Evolutionary conservation across 2,329 filamentous ascomycete genomes (phyloP).

Genomic region (Thielaviopsis ethacetica): DNA sequence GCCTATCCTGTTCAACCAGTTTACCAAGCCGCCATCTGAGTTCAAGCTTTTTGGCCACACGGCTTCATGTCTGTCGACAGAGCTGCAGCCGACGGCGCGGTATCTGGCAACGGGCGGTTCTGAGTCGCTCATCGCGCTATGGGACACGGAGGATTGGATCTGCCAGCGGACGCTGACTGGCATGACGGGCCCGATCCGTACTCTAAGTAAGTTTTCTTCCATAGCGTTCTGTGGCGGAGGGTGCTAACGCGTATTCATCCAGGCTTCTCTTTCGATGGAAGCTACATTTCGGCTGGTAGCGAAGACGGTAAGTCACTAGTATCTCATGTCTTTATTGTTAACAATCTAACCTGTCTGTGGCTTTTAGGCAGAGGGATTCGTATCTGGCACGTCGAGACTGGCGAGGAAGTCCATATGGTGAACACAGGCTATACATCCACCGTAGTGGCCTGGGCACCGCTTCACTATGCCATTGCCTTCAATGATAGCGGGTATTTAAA

Average conservation of each 20-base stretch:
- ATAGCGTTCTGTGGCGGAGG: neutral
- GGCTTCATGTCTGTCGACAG: constrained; percentile 50
- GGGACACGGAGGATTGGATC: constrained; percentile 65
- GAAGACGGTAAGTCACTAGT: constrained; percentile 43
- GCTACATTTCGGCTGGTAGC: constrained; percentile 56
- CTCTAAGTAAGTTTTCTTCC: constrained; percentile 36
- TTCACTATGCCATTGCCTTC: constrained; percentile 57
- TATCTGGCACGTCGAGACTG: constrained; percentile 56
- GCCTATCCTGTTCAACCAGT: constrained; percentile 34
- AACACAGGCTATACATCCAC: constrained; percentile 49
- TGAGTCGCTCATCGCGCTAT: constrained; percentile 59
- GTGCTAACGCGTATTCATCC: neutral
- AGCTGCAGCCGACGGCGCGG: constrained; percentile 53
- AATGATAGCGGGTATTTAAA: constrained; percentile 51
- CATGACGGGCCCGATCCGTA: constrained; percentile 53
- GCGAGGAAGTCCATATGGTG: constrained; percentile 54
- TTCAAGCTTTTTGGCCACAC: constrained; percentile 58
- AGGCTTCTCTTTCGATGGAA: constrained; percentile 67
- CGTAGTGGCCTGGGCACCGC: constrained; percentile 61
- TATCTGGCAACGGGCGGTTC: constrained; percentile 61
- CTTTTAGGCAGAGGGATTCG: constrained; percentile 30
- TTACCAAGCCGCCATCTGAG: constrained; percentile 27
- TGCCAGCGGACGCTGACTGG: constrained; percentile 54
- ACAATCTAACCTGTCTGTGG: neutral
- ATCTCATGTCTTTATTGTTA: too few species aligned